A percentile compares a stretch with the other conserved stretches of the same genome.
Evolutionary conservation across 192 early-diverging fungal species (phyloP).

Genomic region (Entomortierella beljakovae): DNA sequence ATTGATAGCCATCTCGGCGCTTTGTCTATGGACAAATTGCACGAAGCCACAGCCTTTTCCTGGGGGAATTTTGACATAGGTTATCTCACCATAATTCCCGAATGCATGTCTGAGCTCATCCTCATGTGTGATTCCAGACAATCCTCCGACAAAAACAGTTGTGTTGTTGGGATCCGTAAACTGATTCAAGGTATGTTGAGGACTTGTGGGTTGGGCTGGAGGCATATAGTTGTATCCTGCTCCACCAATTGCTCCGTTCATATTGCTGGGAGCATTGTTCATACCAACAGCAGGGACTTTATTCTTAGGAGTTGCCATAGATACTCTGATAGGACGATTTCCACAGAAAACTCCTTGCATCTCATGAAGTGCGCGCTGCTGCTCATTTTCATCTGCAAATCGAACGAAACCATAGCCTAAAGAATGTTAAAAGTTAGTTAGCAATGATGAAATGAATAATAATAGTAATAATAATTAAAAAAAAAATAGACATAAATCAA

Average conservation of each 20-base stretch:
- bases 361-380: slow-evolving; percentile 86
- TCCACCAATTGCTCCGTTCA: slow-evolving; percentile 64
- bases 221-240: slow-evolving; percentile 32
- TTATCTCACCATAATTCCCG: slow-evolving; percentile 89
- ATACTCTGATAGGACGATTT: slow-evolving; percentile 90
- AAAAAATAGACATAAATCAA: too few relatives aligned
- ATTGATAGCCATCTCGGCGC: slow-evolving; percentile 91
- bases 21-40: slow-evolving; percentile 81
- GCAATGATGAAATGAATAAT: background rate
- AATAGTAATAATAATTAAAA: background rate
- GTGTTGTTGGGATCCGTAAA: slow-evolving; percentile 91
- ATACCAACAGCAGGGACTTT: slow-evolving; percentile 36
- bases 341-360: slow-evolving; percentile 91
- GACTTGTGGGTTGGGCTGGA: slow-evolving; percentile 48
- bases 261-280: slow-evolving; percentile 56
- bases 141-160: slow-evolving; percentile 98
- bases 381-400: slow-evolving; percentile 89
- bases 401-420: slow-evolving; percentile 94
- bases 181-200: slow-evolving; percentile 49
- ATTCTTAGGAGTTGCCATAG: slow-evolving; percentile 90
- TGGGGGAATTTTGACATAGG: slow-evolving; percentile 93
- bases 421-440: background rate
- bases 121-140: slow-evolving; percentile 82
- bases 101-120: slow-evolving; percentile 87
- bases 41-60: slow-evolving; percentile 98